Percentiles rank a stretch among this genome's conserved stretches.
These are phyloP conservation scores for Hanseniaspora thailandica DNA, from an alignment of 805 yeast species.

Conservation along the genomic window DNA sequence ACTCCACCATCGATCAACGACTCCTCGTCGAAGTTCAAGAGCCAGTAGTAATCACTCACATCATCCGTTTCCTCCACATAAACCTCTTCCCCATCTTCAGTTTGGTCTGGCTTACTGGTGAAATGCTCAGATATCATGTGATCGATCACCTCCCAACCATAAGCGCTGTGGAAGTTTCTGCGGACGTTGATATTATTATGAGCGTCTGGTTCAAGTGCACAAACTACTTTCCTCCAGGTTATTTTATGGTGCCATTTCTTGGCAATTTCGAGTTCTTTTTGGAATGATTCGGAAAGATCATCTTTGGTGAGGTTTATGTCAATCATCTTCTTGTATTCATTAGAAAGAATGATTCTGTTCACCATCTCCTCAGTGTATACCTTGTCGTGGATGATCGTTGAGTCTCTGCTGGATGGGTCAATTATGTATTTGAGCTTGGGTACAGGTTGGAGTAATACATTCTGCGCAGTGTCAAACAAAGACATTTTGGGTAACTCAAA, in stretches of 20 bases:
- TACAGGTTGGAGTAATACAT: slow-evolving; percentile 55
- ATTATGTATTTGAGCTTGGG: slow-evolving; percentile 51
- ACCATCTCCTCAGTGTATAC: slow-evolving; percentile 43
- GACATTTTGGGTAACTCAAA: slow-evolving; percentile 49
- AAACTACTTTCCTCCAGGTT: slow-evolving; percentile 62
- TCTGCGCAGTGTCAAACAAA: slow-evolving; percentile 56
- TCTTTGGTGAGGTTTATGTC: slow-evolving; percentile 17
- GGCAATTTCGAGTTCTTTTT: slow-evolving; percentile 55
- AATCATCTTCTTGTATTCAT: slow-evolving; percentile 17
- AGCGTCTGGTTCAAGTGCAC: slow-evolving; percentile 59
- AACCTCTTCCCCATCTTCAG: not conserved
- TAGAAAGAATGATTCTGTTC: slow-evolving; percentile 26
- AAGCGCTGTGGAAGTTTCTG: slow-evolving; percentile 63
- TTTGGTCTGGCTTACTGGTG: slow-evolving; percentile 19
- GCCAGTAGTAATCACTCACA: slow-evolving; percentile 37
- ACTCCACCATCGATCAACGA: slow-evolving; percentile 48
- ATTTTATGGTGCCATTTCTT: slow-evolving; percentile 56
- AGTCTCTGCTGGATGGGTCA: slow-evolving; percentile 49
- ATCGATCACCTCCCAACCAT: slow-evolving; percentile 73
- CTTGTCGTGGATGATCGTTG: slow-evolving; percentile 58
- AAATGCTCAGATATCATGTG: slow-evolving; percentile 59
- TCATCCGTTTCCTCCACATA: slow-evolving; percentile 19
- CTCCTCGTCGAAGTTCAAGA: slow-evolving; percentile 30
- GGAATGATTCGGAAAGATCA: slow-evolving; percentile 17
- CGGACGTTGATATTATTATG: slow-evolving; percentile 66